Conservation (phyloP, 202 grass and related monocot species). For the Digitaria exilis region DNA sequence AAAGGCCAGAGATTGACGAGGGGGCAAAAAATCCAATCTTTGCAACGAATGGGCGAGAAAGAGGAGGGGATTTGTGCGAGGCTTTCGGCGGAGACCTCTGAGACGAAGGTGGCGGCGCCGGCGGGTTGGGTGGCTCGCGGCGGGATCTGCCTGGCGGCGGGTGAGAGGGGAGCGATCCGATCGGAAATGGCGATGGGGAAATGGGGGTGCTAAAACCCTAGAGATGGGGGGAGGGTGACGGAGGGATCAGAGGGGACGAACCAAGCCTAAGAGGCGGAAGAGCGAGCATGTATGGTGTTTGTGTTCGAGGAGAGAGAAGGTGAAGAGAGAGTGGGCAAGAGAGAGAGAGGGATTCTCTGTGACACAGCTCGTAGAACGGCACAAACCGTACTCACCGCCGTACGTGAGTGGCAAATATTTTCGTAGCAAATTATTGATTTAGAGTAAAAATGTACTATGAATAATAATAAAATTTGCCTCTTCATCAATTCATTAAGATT, state of each 20-base stretch:
- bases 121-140: neutral
- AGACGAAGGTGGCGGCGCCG: constrained; percentile 31
- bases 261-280: constrained; percentile 39
- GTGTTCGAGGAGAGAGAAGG: constrained; percentile 21
- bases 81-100: constrained; percentile 16
- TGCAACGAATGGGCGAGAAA: constrained; percentile 6
- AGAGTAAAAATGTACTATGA: too few species aligned
- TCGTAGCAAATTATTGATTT: too few species aligned
- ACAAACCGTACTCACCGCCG: too few species aligned
- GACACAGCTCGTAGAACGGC: too few species aligned
- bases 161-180: constrained; percentile 34
- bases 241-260: constrained; percentile 43
- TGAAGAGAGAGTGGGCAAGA: too few species aligned
- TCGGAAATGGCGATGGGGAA: constrained; percentile 55
- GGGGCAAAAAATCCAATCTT: constrained; percentile 31
- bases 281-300: constrained; percentile 43
- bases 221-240: neutral
- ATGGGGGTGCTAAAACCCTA: constrained; percentile 52
- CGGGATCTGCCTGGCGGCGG: constrained; percentile 46
- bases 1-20: neutral
- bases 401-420: too few species aligned
- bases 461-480: too few species aligned
- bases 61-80: constrained; percentile 30
- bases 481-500: too few species aligned
- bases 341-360: constrained; percentile 20